These are phyloP conservation scores for Fallopia convolvulus DNA, from an alignment of 148 eudicot genomes.

Conservation along the genomic window DNA sequence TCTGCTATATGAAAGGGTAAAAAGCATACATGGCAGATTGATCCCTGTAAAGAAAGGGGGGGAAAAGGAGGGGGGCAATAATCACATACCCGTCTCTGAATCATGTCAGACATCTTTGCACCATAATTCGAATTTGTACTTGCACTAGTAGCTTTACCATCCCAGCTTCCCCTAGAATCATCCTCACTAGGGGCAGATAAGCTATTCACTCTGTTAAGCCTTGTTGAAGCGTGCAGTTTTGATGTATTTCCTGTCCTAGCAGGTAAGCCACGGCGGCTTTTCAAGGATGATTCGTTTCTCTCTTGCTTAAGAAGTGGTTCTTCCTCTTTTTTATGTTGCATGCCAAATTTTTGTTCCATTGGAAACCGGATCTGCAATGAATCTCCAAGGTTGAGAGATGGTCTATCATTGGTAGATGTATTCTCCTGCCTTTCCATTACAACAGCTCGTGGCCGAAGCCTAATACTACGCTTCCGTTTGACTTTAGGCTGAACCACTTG, in stretches of 20 bases:
- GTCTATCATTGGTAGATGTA: constrained; percentile 37
- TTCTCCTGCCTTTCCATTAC: constrained; percentile 57
- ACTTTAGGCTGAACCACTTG: constrained; percentile 90
- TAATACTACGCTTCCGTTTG: constrained; percentile 78
- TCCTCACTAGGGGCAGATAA: constrained; percentile 40
- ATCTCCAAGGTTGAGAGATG: constrained; percentile 51
- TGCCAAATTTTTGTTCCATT: constrained; percentile 44
- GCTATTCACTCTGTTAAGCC: constrained; percentile 38
- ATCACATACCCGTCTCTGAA: constrained; percentile 51
- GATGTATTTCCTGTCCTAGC: constrained; percentile 43
- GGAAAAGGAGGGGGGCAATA: background rate
- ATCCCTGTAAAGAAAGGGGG: background rate
- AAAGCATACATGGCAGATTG: background rate
- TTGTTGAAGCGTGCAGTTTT: constrained; percentile 44
- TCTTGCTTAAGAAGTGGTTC: constrained; percentile 44
- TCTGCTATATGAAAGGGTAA: background rate
- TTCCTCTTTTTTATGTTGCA: constrained; percentile 31
- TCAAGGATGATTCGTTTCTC: constrained; percentile 39
- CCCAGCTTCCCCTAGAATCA: constrained; percentile 47
- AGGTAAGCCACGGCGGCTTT: constrained; percentile 41
- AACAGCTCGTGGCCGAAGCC: constrained; percentile 57
- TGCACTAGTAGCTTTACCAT: constrained; percentile 34
- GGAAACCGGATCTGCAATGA: constrained; percentile 47
- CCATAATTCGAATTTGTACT: constrained; percentile 37
- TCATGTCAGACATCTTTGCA: constrained; percentile 68